Evolutionary conservation across 2,329 filamentous ascomycete species (phyloP).

Genomic region (Penicillium sp.): DNA sequence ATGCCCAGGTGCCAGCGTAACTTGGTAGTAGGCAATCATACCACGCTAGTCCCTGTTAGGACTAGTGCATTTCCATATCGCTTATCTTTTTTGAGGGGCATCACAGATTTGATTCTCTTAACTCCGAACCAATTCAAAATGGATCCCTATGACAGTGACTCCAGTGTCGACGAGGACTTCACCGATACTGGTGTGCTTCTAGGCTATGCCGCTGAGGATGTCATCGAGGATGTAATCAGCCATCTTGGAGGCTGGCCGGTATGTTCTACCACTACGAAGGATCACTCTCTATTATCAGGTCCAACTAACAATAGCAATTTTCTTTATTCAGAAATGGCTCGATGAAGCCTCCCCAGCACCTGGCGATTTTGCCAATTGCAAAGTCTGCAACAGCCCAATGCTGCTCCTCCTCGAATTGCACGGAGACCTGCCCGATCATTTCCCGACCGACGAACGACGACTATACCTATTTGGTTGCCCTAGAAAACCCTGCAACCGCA

Average conservation of each 20-base stretch:
- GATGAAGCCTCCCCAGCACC: constrained; percentile 62
- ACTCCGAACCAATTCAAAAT: constrained; percentile 38
- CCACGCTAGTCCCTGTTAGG: background rate
- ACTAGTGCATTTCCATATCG: constrained; percentile 14
- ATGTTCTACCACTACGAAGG: constrained; percentile 33
- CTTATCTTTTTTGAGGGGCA: constrained; percentile 22
- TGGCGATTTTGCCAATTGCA: constrained; percentile 71
- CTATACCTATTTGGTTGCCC: constrained; percentile 80
- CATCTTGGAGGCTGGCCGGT: constrained; percentile 81
- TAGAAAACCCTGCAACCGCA: constrained; percentile 67
- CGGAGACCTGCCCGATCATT: constrained; percentile 75
- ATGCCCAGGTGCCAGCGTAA: background rate
- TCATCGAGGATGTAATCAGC: constrained; percentile 72
- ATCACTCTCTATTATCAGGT: background rate
- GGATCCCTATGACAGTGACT: constrained; percentile 79
- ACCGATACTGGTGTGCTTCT: constrained; percentile 70
- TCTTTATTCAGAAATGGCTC: constrained; percentile 65
- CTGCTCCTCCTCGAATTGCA: constrained; percentile 82
- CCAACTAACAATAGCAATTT: constrained; percentile 12
- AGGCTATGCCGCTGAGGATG: constrained; percentile 75
- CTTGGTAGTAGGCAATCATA: background rate
- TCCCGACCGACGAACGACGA: constrained; percentile 76
- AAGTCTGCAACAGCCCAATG: constrained; percentile 75
- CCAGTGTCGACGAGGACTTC: constrained; percentile 52
- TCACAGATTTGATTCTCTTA: constrained; percentile 6